Percentiles rank a stretch among this genome's conserved stretches.
phyloP scores from a whole-genome alignment of 2,329 filamentous ascomycete genomes.

The Diaporthe eres region DNA sequence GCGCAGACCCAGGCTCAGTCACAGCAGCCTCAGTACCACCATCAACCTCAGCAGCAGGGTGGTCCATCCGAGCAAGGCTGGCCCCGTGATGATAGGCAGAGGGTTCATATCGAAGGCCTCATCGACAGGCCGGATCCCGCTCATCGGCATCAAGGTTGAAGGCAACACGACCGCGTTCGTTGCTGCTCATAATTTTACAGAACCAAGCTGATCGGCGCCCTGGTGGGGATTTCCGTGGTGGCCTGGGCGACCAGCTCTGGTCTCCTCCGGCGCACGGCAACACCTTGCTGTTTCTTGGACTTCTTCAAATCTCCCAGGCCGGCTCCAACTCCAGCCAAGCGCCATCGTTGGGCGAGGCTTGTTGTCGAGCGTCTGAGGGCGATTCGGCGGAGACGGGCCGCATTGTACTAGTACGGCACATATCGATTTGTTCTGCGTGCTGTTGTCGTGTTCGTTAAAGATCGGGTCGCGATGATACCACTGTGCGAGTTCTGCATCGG shows the following conservation, averaged over 20 bases:
- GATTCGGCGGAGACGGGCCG: background rate
- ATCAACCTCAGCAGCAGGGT: constrained; percentile 50
- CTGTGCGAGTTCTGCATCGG: constrained; percentile 43
- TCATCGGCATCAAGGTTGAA: constrained; percentile 44
- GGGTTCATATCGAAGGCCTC: constrained; percentile 73
- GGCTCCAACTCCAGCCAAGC: background rate
- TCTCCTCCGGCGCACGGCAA: background rate
- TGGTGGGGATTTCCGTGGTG: constrained; percentile 6
- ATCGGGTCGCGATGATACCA: constrained; percentile 45
- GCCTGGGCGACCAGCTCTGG: background rate
- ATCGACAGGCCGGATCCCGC: constrained; percentile 69
- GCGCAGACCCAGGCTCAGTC: constrained; percentile 46
- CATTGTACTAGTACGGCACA: constrained; percentile 39
- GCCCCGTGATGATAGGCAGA: constrained; percentile 65
- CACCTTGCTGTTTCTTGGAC: background rate
- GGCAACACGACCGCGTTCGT: background rate
- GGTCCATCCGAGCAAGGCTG: constrained; percentile 45
- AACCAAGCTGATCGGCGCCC: background rate
- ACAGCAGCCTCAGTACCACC: constrained; percentile 56
- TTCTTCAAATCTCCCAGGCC: background rate
- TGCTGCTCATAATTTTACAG: background rate
- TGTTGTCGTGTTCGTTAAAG: constrained; percentile 36
- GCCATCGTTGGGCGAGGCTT: background rate
- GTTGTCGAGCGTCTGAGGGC: background rate
- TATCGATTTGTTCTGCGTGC: constrained; percentile 24